Evolutionary conservation across 371 early-diverging fungal genomes (phyloP), one percentile per base, ranked within the genome.

Genomic region (Saksenaea oblongispora): DNA sequence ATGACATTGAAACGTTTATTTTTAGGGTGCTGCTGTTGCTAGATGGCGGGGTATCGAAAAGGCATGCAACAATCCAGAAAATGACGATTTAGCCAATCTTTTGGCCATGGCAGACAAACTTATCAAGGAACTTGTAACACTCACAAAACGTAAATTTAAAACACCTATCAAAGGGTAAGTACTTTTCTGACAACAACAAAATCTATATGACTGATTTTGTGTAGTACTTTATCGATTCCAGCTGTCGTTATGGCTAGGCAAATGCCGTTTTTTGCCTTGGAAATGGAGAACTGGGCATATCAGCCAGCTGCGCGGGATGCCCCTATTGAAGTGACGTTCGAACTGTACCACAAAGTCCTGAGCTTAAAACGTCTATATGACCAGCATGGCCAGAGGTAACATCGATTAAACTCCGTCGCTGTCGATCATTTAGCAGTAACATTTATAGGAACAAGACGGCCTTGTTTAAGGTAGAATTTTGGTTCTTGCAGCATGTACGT

Each of bases 401-500:
- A 22, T 7, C 10, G 7, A 11, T n/a, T 22, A 22, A 47, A 47
- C 51, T 47, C 24, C 24, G 24, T 47, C 17, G 9, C 51, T 28
- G 15, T 28, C 34, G 1, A 0, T 53, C 8, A 37, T 27, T 24
- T 28, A 35, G 53, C 11, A 22, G 31, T 56, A 53, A 15, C 26
- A 7, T 27, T 35, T 26, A 31, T 58, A 70, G 70, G 8, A 51
- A 55, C 51, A 64, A 66, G 56, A 59, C 56, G 22, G 68, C 72
- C 39, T 15, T 80, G 14, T 79, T 86, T 28, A 79, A 80, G 18
- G 74, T 83, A 17, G 83, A 82, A 26, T 74, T 71, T 4, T 87
- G 87, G 87, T 87, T 87, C 60, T 64, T 73, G 34, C 75, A 76
- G 5, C 79, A 84, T 57, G 83, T 87, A 0, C 72, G 71, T 27